phyloP scores from a whole-genome alignment of 2,329 filamentous ascomycete species.

The Talaromyces islandicus region DNA sequence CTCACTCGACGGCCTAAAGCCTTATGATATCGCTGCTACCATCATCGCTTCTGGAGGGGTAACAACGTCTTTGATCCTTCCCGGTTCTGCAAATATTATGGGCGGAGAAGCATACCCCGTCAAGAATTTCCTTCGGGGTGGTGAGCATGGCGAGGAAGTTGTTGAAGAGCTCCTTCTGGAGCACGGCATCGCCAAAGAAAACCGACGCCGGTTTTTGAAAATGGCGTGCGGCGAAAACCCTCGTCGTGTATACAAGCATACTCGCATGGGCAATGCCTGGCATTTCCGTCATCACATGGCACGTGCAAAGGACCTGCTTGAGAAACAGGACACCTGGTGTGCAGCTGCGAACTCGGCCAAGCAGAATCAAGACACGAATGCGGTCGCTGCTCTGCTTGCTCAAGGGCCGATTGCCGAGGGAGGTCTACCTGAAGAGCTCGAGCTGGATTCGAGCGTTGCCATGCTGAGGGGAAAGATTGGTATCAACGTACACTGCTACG shows the following conservation, averaged over 20 bases:
- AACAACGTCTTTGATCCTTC: constrained; percentile 61
- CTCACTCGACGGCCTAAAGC: constrained; percentile 59
- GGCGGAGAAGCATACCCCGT: constrained; percentile 65
- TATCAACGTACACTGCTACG: constrained; percentile 68
- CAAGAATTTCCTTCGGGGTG: constrained; percentile 59
- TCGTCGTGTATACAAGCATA: constrained; percentile 57
- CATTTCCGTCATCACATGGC: constrained; percentile 64
- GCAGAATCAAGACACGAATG: constrained; percentile 7
- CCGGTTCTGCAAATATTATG: constrained; percentile 67
- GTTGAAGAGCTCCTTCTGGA: constrained; percentile 60
- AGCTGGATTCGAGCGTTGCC: constrained; percentile 59
- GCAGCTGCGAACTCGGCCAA: constrained; percentile 41
- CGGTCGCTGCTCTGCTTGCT: constrained; percentile 6
- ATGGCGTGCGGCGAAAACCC: constrained; percentile 71
- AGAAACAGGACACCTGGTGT: constrained; percentile 64
- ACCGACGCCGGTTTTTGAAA: constrained; percentile 65
- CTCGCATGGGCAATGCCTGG: constrained; percentile 63
- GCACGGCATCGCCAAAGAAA: constrained; percentile 48
- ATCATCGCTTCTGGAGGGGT: constrained; percentile 70
- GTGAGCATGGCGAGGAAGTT: constrained; percentile 57
- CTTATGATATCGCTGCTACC: constrained; percentile 58
- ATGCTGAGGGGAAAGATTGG: constrained; percentile 62
- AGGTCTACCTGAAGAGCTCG: constrained; percentile 58
- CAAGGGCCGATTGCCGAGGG: constrained; percentile 33
- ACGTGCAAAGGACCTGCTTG: constrained; percentile 52